Base-by-base conservation (phyloP, 2,329 filamentous ascomycete genomes). In the Metarhizium brunneum region DNA sequence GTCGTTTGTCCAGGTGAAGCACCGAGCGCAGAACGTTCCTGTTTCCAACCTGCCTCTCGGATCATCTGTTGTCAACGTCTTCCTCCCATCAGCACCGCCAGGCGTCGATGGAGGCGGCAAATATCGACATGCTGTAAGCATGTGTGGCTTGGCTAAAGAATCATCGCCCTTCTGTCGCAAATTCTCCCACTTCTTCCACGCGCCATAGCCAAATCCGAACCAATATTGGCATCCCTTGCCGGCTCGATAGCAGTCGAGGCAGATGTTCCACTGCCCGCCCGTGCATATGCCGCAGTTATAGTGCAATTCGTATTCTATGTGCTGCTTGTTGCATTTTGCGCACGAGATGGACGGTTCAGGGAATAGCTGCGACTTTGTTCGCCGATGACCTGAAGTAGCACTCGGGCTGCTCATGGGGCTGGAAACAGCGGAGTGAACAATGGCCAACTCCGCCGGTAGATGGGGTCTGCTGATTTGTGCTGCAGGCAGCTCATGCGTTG, bases 241-340 rank as follows among this genome's bases (percentile, higher is more conserved):
- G 13, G 75, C 68, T 32, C 90, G 84, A 68, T 95, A 96, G 72
- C 92, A 97, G 60, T 79, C 78, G 2, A 88, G 71, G 65, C 92
- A 97, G 11, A 96, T 75, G 66, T 92, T 87, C 76, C 86, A 95
- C 50, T 82, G 75, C 1, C 89, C 90, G 6, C 78, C 73, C 16
- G 81, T 76, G 68, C 92, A 96, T 52, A 77, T 76, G 2, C 73
- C 69, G 69, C 92, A 97, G 66, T 88, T 88, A 71, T 92, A 95
- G 69, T 96, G 90, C 2, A 96, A 73, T 8, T 90, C 84, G 62
- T 95, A 90, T 66, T 96, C 87, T 42, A 96, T 92, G 58, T 91
- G 81, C 6, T 76, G 64, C 59, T 80, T 86, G 20, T 76, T 73
- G 67, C 92, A 97, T 10, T 82, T 76, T 42, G 84, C 80, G 67